phyloP scores from a whole-genome alignment of 306 rosid genomes.

The Carpinus viminea region DNA sequence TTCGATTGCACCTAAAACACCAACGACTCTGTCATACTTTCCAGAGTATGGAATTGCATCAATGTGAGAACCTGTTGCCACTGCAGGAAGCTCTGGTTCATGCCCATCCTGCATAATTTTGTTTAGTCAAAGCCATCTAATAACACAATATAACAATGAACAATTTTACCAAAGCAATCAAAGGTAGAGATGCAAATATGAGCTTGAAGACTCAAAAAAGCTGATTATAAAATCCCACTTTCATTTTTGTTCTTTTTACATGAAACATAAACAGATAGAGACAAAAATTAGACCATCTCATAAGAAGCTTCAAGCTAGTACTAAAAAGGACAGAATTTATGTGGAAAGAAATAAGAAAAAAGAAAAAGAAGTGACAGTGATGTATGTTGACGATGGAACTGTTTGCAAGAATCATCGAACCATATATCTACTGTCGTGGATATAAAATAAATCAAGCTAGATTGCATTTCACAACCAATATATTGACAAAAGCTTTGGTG shows the following conservation, averaged over 20 bases:
- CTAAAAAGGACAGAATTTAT: neutral
- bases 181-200: slow-evolving; percentile 17
- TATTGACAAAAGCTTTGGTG: neutral
- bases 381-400: neutral
- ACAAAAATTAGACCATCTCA: neutral
- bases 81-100: slow-evolving; percentile 77
- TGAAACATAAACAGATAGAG: neutral
- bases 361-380: neutral
- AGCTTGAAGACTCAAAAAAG: slow-evolving; percentile 11
- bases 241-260: neutral
- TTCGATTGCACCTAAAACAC: slow-evolving; percentile 98
- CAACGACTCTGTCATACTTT: slow-evolving; percentile 94
- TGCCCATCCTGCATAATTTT: slow-evolving; percentile 59
- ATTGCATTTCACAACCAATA: neutral
- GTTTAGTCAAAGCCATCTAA: slow-evolving; percentile 21
- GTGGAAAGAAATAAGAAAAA: neutral
- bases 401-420: neutral
- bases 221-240: neutral
- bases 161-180: neutral
- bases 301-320: neutral
- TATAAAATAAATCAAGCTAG: neutral
- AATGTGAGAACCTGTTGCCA: slow-evolving; percentile 90
- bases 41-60: slow-evolving; percentile 98
- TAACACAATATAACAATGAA: slow-evolving; percentile 5
- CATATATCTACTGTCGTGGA: neutral